Conservation (phyloP, 805 yeast genomes). For the Candida palmyrensis region DNA sequence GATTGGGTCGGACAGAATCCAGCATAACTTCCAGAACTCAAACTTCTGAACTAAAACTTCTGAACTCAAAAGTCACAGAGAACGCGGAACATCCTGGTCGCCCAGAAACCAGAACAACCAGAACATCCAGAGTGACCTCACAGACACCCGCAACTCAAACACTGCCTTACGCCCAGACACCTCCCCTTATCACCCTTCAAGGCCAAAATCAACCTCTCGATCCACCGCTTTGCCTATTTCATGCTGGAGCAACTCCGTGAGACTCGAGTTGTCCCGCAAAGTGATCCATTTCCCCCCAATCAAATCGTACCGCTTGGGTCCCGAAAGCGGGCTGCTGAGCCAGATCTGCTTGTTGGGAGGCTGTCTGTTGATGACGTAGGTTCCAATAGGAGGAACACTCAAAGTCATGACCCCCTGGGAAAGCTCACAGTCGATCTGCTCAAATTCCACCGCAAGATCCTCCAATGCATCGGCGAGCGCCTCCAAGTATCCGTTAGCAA, state of each 20-base stretch:
- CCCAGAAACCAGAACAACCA: too few relatives aligned
- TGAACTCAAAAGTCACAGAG: too few relatives aligned
- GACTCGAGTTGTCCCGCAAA: constrained; percentile 51
- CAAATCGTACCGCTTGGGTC: constrained; percentile 76
- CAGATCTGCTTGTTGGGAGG: constrained; percentile 97
- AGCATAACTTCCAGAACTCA: too few relatives aligned
- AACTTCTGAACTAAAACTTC: too few relatives aligned
- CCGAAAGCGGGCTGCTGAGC: constrained; percentile 90
- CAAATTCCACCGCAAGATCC: constrained; percentile 53
- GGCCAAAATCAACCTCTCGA: constrained; percentile 16
- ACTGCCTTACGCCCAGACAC: too few relatives aligned
- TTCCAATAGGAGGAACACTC: constrained; percentile 64
- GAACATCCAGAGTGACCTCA: too few relatives aligned
- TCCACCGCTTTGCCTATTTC: constrained; percentile 29
- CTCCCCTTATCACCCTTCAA: constrained; percentile 13
- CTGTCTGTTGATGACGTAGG: constrained; percentile 92
- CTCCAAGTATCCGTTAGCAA: constrained; percentile 70
- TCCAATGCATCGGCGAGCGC: constrained; percentile 63
- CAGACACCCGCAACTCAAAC: too few relatives aligned
- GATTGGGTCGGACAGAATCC: too few relatives aligned
- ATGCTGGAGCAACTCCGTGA: constrained; percentile 28
- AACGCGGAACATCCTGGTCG: too few relatives aligned
- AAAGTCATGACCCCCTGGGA: constrained; percentile 85
- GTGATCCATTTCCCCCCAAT: constrained; percentile 75
- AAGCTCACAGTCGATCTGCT: constrained; percentile 70